phyloP scores from a whole-genome alignment of 441 rosid genomes.

The Brassica hybrid region DNA sequence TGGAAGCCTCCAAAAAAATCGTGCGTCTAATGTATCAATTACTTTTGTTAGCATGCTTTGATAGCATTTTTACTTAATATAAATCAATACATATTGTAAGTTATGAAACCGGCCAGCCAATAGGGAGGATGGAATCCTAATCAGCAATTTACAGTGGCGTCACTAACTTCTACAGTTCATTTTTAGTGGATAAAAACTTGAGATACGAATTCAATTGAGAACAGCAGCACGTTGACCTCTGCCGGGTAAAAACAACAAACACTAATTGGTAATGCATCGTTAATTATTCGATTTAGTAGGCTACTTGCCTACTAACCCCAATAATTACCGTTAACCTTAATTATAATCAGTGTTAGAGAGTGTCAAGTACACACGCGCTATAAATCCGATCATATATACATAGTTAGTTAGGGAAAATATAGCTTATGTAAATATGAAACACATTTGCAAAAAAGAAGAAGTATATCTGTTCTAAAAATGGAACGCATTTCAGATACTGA shows the following conservation, averaged over 20 bases:
- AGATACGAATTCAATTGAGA: slow-evolving; percentile 19
- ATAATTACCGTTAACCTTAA: slow-evolving; percentile 14
- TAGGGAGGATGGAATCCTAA: slow-evolving; percentile 17
- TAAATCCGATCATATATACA: slow-evolving; percentile 4
- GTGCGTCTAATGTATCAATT: slow-evolving; percentile 39
- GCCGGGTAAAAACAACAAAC: neutral
- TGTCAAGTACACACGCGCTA: slow-evolving; percentile 29
- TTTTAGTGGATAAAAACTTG: slow-evolving; percentile 16
- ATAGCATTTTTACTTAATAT: slow-evolving; percentile 10
- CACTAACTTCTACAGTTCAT: slow-evolving; percentile 24
- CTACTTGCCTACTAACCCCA: slow-evolving; percentile 13
- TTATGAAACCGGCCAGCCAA: slow-evolving; percentile 42
- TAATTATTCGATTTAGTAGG: slow-evolving; percentile 4
- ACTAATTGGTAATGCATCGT: slow-evolving; percentile 12
- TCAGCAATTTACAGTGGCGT: slow-evolving; percentile 26
- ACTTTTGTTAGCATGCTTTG: slow-evolving; percentile 34
- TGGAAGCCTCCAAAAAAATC: slow-evolving; percentile 31
- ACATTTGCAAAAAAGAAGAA: neutral
- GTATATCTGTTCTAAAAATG: neutral
- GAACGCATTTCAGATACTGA: neutral
- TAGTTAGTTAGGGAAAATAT: neutral
- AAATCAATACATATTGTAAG: neutral
- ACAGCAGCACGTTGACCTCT: slow-evolving; percentile 26
- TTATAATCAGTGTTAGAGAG: slow-evolving; percentile 23
- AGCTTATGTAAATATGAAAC: neutral